These are phyloP conservation scores for Quercus cerris DNA, from an alignment of 306 rosid species.

Conservation along the genomic window DNA sequence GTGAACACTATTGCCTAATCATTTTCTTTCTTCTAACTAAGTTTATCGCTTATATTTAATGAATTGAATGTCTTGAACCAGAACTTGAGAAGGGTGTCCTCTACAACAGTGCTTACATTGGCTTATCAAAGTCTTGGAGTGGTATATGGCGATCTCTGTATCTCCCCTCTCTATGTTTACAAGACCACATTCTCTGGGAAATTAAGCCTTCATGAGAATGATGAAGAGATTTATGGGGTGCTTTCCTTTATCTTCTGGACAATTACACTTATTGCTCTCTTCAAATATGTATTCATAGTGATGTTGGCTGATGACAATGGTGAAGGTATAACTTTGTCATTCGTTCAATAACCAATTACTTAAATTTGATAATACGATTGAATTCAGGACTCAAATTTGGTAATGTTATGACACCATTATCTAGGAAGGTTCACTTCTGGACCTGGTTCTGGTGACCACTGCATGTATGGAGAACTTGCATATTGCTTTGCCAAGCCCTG, in stretches of 20 bases:
- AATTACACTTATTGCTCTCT: conserved; percentile 67
- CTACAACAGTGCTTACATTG: conserved; percentile 48
- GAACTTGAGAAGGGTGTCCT: conserved; percentile 55
- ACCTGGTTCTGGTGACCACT: not conserved
- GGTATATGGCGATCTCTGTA: conserved; percentile 82
- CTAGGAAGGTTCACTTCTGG: not conserved
- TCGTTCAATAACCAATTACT: not conserved
- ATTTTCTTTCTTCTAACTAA: not conserved
- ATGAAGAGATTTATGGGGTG: conserved; percentile 73
- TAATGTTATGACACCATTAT: not conserved
- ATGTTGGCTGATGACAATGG: conserved; percentile 81
- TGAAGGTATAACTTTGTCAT: conserved; percentile 51
- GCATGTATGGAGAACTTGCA: not conserved
- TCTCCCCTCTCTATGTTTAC: conserved; percentile 84
- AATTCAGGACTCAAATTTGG: not conserved
- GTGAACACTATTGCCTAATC: not conserved
- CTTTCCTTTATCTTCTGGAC: conserved; percentile 86
- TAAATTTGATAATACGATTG: not conserved
- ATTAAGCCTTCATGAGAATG: conserved; percentile 62
- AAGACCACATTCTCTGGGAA: conserved; percentile 77
- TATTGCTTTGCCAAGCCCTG: not conserved
- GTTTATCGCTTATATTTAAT: not conserved
- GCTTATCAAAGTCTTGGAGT: conserved; percentile 90
- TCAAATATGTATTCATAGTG: conserved; percentile 71
- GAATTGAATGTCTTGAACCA: conserved; percentile 29